A percentile compares a stretch with the other conserved stretches of the same genome.
Evolutionary conservation across 305 asterid species (phyloP).

Genomic region (Solanum chacoense): DNA sequence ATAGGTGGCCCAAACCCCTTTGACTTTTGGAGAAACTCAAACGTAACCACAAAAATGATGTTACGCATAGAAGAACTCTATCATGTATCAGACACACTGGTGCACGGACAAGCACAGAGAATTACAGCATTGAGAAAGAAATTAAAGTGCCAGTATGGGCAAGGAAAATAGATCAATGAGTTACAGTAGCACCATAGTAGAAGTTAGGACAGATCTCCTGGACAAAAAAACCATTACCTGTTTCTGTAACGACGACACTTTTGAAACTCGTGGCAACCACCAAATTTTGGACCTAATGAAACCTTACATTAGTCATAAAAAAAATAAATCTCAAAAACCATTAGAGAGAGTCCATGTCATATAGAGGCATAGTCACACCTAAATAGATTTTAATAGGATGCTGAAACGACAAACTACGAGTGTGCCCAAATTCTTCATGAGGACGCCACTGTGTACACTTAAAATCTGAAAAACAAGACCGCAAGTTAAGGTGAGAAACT

Average conservation of each 20-base stretch:
- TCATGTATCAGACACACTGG: not conserved
- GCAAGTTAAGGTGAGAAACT: slow-evolving; percentile 5
- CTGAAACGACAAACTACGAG: slow-evolving; percentile 73
- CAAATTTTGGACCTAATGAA: slow-evolving; percentile 72
- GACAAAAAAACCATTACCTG: slow-evolving; percentile 27
- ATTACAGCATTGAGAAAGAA: not conserved
- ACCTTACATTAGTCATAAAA: not conserved
- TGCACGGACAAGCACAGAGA: not conserved
- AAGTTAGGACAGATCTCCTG: slow-evolving; percentile 8
- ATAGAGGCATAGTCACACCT: slow-evolving; percentile 33
- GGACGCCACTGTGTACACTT: slow-evolving; percentile 68
- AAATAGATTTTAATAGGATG: slow-evolving; percentile 92
- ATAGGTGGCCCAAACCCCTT: not conserved
- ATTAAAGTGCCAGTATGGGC: not conserved
- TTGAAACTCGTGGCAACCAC: slow-evolving; percentile 66
- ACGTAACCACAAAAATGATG: not conserved
- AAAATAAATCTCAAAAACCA: not conserved
- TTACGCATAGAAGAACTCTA: not conserved
- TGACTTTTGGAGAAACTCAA: not conserved
- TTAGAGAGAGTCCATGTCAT: not conserved
- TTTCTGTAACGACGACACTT: slow-evolving; percentile 56
- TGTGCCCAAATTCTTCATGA: slow-evolving; percentile 59
- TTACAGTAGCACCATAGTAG: not conserved
- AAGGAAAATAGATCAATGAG: not conserved
- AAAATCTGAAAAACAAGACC: slow-evolving; percentile 38